Evolutionary conservation across 495 filamentous ascomycete species (phyloP).

Genomic region (Recurvomyces mirabilis): DNA sequence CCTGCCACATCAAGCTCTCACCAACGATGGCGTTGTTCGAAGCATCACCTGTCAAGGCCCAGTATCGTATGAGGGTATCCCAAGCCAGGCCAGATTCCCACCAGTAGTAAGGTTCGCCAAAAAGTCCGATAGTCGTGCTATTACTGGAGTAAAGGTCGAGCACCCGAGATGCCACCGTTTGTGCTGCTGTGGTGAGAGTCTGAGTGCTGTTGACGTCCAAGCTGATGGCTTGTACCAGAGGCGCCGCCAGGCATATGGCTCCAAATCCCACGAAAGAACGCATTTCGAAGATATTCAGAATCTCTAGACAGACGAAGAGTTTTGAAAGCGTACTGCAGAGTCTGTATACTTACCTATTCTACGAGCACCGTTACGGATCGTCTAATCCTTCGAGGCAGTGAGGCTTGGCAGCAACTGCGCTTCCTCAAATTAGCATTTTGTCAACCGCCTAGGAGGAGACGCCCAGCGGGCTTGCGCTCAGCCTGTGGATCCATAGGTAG

Average conservation of each 20-base stretch:
- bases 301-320: too few species aligned
- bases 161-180: slow-evolving; percentile 9
- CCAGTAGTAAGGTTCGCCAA: slow-evolving; percentile 61
- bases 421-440: too few species aligned
- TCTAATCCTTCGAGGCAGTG: too few species aligned
- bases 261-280: background rate
- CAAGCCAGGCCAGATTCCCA: slow-evolving; percentile 75
- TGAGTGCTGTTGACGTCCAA: slow-evolving; percentile 1
- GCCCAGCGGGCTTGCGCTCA: too few species aligned
- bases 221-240: background rate
- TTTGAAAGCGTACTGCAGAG: too few species aligned
- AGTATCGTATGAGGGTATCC: slow-evolving; percentile 69
- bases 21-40: slow-evolving; percentile 58
- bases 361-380: too few species aligned
- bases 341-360: too few species aligned
- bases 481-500: too few species aligned
- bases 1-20: slow-evolving; percentile 61
- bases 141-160: slow-evolving; percentile 5
- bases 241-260: background rate
- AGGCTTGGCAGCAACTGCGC: too few species aligned
- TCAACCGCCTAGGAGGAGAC: too few species aligned
- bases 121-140: slow-evolving; percentile 7
- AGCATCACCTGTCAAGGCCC: slow-evolving; percentile 65
- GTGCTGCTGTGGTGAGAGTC: slow-evolving; percentile 12
- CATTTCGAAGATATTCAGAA: background rate